Evolutionary conservation across 2,329 filamentous ascomycete species (phyloP).

Genomic region (Diaporthe citriasiana): DNA sequence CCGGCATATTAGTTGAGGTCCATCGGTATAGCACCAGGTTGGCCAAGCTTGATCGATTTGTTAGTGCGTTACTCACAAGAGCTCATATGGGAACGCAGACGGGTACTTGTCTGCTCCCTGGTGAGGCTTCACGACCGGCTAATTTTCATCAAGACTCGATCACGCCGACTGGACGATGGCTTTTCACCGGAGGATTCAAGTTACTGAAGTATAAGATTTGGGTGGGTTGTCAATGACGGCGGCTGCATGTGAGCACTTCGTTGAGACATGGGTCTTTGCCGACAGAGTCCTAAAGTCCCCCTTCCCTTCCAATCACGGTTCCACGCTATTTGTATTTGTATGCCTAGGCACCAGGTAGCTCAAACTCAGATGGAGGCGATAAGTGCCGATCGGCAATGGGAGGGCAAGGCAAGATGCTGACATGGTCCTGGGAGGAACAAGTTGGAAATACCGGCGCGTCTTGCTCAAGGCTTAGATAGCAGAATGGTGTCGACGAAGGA

Average conservation of each 20-base stretch:
- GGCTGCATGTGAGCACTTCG: neutral
- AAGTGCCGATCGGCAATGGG: neutral
- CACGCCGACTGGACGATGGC: neutral
- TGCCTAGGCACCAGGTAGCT: neutral
- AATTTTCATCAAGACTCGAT: no score
- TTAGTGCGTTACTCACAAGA: neutral
- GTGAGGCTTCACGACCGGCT: neutral
- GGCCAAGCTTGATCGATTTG: neutral
- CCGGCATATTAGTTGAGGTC: neutral
- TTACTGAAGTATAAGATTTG: neutral
- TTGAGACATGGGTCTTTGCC: neutral
- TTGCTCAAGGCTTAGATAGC: no score
- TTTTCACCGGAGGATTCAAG: no score
- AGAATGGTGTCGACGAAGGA: no score
- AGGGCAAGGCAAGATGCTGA: neutral
- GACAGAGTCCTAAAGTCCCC: neutral
- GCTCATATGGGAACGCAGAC: neutral
- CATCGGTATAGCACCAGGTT: neutral
- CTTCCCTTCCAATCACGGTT: neutral
- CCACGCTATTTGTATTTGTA: neutral
- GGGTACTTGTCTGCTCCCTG: neutral
- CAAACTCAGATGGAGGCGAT: neutral
- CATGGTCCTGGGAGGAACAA: neutral
- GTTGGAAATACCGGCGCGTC: neutral
- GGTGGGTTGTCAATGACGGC: neutral